Base-by-base conservation (phyloP, 257 asterid genomes). In the Anisodus tanguticus region DNA sequence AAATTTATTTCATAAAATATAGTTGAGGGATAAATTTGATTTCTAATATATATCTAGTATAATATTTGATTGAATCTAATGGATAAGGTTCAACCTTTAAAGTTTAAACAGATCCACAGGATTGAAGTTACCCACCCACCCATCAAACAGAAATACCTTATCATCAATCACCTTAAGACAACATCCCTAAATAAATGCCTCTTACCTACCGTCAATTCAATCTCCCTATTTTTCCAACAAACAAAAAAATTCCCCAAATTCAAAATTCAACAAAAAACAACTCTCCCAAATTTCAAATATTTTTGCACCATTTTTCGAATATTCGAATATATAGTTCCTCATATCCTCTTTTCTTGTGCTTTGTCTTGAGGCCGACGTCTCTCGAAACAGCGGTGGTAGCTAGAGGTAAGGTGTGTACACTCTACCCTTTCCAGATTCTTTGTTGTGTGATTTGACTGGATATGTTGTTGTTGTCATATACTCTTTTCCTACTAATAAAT, bases 301-400 rank as follows among this genome's bases (percentile, higher is more conserved):
- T 11, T 22, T 49, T 4, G 63, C 63, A 7, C 13, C 37, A 11
- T 0, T 10, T 72, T 22, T 19, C 12, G 64, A 51, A 76, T 76
- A 51, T 76, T 76, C 81, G 63, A n/a, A 43, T 71, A 8, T 8
- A 41, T 60, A n/a, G 71, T 64, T 64, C 45, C 26, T 64, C 37
- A 11, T 64, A 31, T 64, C n/a, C 0, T 2, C 1, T 45, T 45
- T 22, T 22, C 26, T 22, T 22, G 26, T 22, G 26, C 26, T 22
- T 22, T 22, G 26, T 22, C 26, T 22, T 22, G 26, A 22, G 26
- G 26, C 26, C 0, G 26, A 22, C 26, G n/a, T n/a, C n/a, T n/a
- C n/a, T n/a, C n/a, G n/a, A n/a, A n/a, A n/a, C n/a, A n/a, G n/a
- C n/a, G n/a, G n/a, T n/a, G n/a, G n/a, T n/a, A n/a, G n/a, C n/a